Percentiles rank a stretch among this genome's conserved stretches.
phyloP scores from a whole-genome alignment of 768 basidiomycete species.

The Boletus subparvulus region DNA sequence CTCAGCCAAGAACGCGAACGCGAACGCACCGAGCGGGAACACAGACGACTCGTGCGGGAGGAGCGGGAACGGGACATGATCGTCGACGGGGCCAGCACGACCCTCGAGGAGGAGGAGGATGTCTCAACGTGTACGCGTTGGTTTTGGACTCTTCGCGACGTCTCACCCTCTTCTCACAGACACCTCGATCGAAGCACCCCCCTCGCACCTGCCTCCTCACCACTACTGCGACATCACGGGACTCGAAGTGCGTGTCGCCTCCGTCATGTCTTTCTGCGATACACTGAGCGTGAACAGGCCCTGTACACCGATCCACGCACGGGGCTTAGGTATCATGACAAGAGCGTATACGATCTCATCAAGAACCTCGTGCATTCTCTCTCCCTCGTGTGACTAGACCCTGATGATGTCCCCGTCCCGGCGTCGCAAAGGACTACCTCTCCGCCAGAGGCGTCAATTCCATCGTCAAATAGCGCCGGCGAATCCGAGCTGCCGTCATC shows the following conservation, averaged over 20 bases:
- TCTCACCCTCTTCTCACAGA: slow-evolving; percentile 41
- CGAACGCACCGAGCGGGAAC: slow-evolving; percentile 60
- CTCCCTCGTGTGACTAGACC: neutral
- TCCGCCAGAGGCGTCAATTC: slow-evolving; percentile 53
- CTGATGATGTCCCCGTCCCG: slow-evolving; percentile 31
- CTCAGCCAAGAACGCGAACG: slow-evolving; percentile 77
- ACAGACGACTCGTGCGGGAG: slow-evolving; percentile 48
- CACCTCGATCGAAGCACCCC: slow-evolving; percentile 73
- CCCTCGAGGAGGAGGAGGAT: slow-evolving; percentile 59
- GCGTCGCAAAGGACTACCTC: slow-evolving; percentile 75
- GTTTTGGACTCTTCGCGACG: no score
- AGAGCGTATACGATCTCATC: slow-evolving; percentile 80
- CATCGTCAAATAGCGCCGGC: slow-evolving; percentile 39
- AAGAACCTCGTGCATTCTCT: slow-evolving; percentile 56
- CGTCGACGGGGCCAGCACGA: slow-evolving; percentile 47
- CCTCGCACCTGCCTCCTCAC: slow-evolving; percentile 73
- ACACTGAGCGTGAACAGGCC: slow-evolving; percentile 38
- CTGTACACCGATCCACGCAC: slow-evolving; percentile 83
- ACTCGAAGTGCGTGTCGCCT: slow-evolving; percentile 52
- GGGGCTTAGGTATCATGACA: slow-evolving; percentile 78
- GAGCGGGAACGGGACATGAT: slow-evolving; percentile 45
- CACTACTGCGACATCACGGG: slow-evolving; percentile 88
- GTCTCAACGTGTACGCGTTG: slow-evolving; percentile 61
- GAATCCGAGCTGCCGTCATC: no score
- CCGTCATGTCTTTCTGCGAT: no score